Evolutionary conservation across 805 yeast species (phyloP), one percentile per base, ranked within the genome.

Genomic region (Torulaspora maleeae): DNA sequence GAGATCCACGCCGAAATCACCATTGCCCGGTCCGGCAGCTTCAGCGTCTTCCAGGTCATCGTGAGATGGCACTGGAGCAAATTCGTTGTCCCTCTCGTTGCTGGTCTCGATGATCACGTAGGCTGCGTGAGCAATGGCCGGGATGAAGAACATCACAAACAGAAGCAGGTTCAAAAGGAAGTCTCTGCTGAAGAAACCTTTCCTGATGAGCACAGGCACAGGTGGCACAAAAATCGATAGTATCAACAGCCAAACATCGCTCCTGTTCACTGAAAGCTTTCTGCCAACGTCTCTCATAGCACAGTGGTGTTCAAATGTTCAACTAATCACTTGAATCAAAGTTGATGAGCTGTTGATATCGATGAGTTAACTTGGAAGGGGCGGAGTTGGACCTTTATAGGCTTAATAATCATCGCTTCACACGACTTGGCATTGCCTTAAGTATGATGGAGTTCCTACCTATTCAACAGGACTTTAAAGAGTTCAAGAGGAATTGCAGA

Each of bases 31-130:
- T n/a, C 45, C 49, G n/a, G 37, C 35, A 24, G 29, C 44, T 15
- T 44, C 48, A 19, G 29, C 45, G n/a, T 44, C 48, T 27, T 47
- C 50, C 17, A 29, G 22, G 9, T 39, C 49, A 3, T 38, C 40
- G 17, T 35, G 46, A 22, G 25, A 13, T 10, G 51, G 35, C 3
- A 44, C 35, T 6, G 38, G 20, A 15, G 25, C 50, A 37, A 40
- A 47, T 27, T 45, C 51, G 11, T 34, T 30, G 15, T 47, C 36
- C 19, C 60, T 51, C 38, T 57, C 60, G 13, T 42, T 42, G 41
- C 61, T 56, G 5, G 64, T 54, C 45, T 50, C 58, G 30, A 57
- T 50, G 25, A 60, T 43, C 17, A 60, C 56, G 30, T 58, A 60
- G 11, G 51, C 45, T 7, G 60, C 56, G 38, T 60, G 64, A 22